Evolutionary conservation across 352 stramenopile species (phyloP).

Genomic region (Hyaloperonospora arabidopsidis): DNA sequence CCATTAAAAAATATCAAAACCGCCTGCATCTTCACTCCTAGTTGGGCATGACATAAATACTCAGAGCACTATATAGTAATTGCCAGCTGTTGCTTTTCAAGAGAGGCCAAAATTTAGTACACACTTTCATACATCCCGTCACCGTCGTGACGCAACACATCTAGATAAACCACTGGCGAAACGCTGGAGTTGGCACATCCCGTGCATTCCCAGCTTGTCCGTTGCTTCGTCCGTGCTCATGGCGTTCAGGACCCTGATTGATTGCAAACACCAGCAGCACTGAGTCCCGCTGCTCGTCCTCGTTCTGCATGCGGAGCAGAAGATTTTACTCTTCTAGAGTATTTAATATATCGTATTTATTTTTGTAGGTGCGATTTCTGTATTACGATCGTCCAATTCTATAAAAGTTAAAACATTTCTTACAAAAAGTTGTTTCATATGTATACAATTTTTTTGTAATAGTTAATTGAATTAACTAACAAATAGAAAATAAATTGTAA

Average conservation of each 20-base stretch:
- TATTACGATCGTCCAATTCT: slow-evolving; percentile 98
- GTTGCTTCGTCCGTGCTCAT: slow-evolving; percentile 96
- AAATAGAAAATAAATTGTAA: too few species aligned
- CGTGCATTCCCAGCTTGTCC: slow-evolving; percentile 96
- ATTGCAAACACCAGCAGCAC: slow-evolving; percentile 98
- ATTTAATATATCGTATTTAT: too few species aligned
- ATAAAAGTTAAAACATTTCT: too few species aligned
- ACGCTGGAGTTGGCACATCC: slow-evolving; percentile 93
- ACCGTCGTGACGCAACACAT: slow-evolving; percentile 96
- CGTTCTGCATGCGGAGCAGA: too few species aligned
- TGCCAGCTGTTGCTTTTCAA: slow-evolving; percentile 76
- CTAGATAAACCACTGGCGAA: slow-evolving; percentile 99
- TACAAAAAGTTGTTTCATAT: too few species aligned
- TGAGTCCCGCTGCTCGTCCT: too few species aligned
- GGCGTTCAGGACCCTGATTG: slow-evolving; percentile 97
- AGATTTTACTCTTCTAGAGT: too few species aligned
- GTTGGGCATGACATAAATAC: slow-evolving; percentile 7
- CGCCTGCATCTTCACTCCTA: slow-evolving; percentile 15
- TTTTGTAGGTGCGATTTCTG: too few species aligned
- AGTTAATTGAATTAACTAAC: too few species aligned
- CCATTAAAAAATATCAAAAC: too few species aligned
- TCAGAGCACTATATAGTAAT: slow-evolving; percentile 3
- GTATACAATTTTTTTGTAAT: too few species aligned
- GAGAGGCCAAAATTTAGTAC: slow-evolving; percentile 93
- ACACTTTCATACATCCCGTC: slow-evolving; percentile 98